Base-by-base conservation (phyloP, 2,329 filamentous ascomycete species). In the Cryphonectria nitschkei region DNA sequence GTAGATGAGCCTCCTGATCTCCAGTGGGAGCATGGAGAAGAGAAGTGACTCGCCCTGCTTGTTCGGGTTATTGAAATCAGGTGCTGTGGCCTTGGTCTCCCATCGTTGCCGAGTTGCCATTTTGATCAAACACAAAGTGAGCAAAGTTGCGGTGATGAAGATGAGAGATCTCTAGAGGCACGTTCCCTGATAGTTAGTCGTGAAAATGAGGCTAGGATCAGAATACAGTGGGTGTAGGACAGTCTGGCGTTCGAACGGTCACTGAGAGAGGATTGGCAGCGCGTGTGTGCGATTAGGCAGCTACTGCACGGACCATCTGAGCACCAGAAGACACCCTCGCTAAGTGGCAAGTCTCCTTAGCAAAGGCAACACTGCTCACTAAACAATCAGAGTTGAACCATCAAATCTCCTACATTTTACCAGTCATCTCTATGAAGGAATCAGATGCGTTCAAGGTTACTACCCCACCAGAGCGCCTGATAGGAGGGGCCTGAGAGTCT, bases 21-120 rank as follows among this genome's bases (percentile, higher is more conserved):
- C 73, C 26, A 68, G 68, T 14, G 73, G 68, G 2, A 74, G 60
- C 9, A 6, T 29, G 11, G 54, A 8, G 64, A 77, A 76, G 37
- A 75, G 67, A 6, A 34, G 34, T 14, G 77, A 74, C 26, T 71
- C 54, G 1, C 52, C 41, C 52, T 71, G 69, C 1, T 39, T 11
- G 14, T 41, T 11, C 9, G 6, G 11, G 32, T 37, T 54, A 32
- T 16, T 34, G 19, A 61, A 61, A 32, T 50, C 46, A n/a, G 8
- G 6, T 50, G 19, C 19, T 7, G 3, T 8, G 0, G 46, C 16
- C 22, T 22, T 19, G 8, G 19, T 19, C 46, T n/a, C 46, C 41
- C 41, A 43, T 43, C 11, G 46, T n/a, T 19, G 19, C 6, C 7
- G 16, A 50, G 46, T 19, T 11, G 46, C 1, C 46, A n/a, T n/a